Evolutionary conservation across 2,329 filamentous ascomycete species (phyloP).

Genomic region (Ophiostoma perfectum): DNA sequence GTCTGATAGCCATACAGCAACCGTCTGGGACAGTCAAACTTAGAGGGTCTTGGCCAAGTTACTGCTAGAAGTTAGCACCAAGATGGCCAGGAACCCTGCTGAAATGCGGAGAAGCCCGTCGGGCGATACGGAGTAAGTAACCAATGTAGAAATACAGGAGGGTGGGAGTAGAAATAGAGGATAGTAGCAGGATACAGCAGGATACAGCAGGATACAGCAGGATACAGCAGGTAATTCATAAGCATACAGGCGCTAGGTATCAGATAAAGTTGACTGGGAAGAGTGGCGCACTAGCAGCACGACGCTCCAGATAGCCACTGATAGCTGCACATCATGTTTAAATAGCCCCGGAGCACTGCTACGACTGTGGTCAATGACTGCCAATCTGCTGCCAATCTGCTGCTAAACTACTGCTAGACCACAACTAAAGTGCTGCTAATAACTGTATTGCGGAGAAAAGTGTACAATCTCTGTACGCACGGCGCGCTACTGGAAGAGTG

Average conservation of each 20-base stretch:
- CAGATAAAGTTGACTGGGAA: too few relatives aligned
- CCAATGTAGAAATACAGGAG: background rate
- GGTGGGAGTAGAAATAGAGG: background rate
- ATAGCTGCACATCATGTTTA: too few relatives aligned
- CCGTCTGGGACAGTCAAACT: background rate
- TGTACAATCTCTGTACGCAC: background rate
- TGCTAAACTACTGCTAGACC: too few relatives aligned
- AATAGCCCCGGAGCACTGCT: too few relatives aligned
- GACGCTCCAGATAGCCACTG: too few relatives aligned
- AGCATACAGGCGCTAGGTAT: too few relatives aligned
- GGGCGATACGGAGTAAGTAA: background rate
- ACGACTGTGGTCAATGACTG: too few relatives aligned
- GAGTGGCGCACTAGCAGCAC: too few relatives aligned
- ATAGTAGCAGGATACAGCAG: background rate
- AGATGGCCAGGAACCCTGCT: background rate
- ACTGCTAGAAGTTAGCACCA: constrained; percentile 11
- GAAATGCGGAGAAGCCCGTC: constrained; percentile 20
- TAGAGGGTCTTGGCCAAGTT: background rate
- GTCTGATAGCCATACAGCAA: background rate
- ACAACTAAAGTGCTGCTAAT: background rate
- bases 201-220: background rate
- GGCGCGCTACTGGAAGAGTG: constrained; percentile 5
- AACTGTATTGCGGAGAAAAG: constrained; percentile 11
- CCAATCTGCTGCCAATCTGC: too few relatives aligned
- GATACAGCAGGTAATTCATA: too few relatives aligned